Conservation (phyloP, 2,329 filamentous ascomycete genomes). For the Cryphonectria japonica region DNA sequence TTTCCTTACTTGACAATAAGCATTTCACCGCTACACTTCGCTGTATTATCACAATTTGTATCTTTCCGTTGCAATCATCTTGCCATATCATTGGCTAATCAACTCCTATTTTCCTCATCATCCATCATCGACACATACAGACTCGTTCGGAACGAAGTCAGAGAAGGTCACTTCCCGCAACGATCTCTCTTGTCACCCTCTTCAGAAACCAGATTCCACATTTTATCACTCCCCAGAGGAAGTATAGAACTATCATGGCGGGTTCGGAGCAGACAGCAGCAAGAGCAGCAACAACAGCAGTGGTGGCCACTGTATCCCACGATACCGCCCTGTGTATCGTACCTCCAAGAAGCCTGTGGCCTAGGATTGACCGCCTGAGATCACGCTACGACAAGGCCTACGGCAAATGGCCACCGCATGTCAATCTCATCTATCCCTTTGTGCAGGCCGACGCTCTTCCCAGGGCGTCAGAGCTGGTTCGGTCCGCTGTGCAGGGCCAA, state of each 20-base stretch:
- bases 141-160: background rate
- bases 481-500: slow-evolving; percentile 38
- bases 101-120: no score
- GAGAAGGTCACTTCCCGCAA: background rate
- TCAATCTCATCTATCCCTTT: slow-evolving; percentile 71
- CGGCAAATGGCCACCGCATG: slow-evolving; percentile 66
- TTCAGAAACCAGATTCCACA: background rate
- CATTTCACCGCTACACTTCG: background rate
- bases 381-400: slow-evolving; percentile 65
- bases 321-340: slow-evolving; percentile 66
- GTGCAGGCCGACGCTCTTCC: slow-evolving; percentile 52
- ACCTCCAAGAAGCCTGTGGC: slow-evolving; percentile 53
- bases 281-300: background rate
- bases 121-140: background rate
- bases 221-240: background rate
- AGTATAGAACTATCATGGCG: slow-evolving; percentile 7
- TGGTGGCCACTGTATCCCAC: slow-evolving; percentile 41
- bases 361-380: slow-evolving; percentile 57
- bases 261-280: background rate
- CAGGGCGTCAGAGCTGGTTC: slow-evolving; percentile 46
- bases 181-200: background rate
- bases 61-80: background rate
- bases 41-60: background rate
- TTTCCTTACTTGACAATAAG: background rate
- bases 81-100: background rate